Percentiles rank a stretch among this genome's conserved stretches.
Evolutionary conservation across 2,329 filamentous ascomycete species (phyloP).

Genomic region (Colletotrichum spaethianum): DNA sequence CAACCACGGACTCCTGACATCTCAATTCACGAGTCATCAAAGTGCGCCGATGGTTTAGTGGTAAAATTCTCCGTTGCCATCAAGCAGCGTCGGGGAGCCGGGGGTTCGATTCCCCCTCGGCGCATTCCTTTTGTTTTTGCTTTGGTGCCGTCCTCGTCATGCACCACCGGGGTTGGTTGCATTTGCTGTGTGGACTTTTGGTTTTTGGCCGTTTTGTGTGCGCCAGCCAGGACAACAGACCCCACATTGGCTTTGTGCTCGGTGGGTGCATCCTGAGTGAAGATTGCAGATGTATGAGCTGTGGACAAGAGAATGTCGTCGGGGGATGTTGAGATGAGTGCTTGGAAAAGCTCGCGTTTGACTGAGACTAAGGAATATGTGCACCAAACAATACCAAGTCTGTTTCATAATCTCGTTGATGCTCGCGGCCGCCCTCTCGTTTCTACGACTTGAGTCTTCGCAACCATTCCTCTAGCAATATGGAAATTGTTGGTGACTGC

Average conservation of each 20-base stretch:
- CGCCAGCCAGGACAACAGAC: background rate
- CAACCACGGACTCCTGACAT: fast-evolving
- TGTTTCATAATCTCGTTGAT: too few species aligned
- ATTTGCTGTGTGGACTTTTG: background rate
- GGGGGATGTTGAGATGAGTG: too few species aligned
- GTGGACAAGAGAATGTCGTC: too few species aligned
- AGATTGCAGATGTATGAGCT: background rate
- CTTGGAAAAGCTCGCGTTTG: too few species aligned
- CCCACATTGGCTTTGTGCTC: background rate
- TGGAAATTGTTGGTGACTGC: too few species aligned
- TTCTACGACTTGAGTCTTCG: too few species aligned
- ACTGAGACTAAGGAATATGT: too few species aligned
- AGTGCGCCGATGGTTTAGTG: slow-evolving; percentile 38
- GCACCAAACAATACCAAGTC: too few species aligned
- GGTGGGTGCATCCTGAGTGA: background rate
- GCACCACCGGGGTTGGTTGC: background rate
- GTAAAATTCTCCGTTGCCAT: slow-evolving; percentile 42
- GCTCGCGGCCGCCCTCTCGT: too few species aligned
- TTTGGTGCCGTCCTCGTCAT: background rate
- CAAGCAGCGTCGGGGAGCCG: slow-evolving; percentile 37
- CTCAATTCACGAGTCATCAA: background rate
- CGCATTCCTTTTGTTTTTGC: slow-evolving; percentile 7
- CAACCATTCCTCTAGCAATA: too few species aligned
- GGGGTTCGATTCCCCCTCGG: slow-evolving; percentile 41
- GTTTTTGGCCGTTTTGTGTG: background rate